A percentile compares a stretch with the other conserved stretches of the same genome.
Conservation (phyloP, 805 yeast genomes). For the Lachancea thermotolerans region DNA sequence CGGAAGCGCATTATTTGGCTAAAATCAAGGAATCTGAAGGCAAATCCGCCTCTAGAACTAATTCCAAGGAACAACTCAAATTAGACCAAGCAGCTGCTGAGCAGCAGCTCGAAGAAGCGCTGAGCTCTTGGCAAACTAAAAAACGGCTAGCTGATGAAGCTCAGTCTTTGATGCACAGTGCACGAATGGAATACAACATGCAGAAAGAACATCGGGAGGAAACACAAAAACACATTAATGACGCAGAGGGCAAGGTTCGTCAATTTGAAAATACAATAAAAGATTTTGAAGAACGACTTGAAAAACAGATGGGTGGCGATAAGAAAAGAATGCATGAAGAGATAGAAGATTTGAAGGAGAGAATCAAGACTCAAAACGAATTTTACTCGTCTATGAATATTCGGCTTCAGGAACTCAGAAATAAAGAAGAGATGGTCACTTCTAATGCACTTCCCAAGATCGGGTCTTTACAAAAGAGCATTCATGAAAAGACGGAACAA, state of each 20-base stretch:
- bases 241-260: constrained; percentile 17
- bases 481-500: constrained; percentile 18
- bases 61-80: constrained; percentile 24
- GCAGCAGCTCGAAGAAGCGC: constrained; percentile 13
- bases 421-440: constrained; percentile 11
- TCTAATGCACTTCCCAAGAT: constrained; percentile 13
- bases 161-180: constrained; percentile 12
- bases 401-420: constrained; percentile 14
- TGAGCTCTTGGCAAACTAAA: constrained; percentile 12
- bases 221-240: constrained; percentile 15
- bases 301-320: constrained; percentile 28
- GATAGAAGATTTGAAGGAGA: constrained; percentile 9
- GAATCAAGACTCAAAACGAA: constrained; percentile 11
- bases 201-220: constrained; percentile 20
- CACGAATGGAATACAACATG: constrained; percentile 16
- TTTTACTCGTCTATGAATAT: constrained; percentile 6
- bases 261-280: constrained; percentile 18
- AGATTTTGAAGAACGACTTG: constrained; percentile 22
- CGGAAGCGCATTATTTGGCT: constrained; percentile 12
- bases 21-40: constrained; percentile 15
- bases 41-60: constrained; percentile 19
- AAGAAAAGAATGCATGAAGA: constrained; percentile 24
- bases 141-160: constrained; percentile 16
- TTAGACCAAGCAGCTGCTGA: constrained; percentile 16
- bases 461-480: constrained; percentile 9